These are phyloP conservation scores for Debaryomycetaceae sp. DNA, from an alignment of 1,139 yeast species.

Conservation along the genomic window DNA sequence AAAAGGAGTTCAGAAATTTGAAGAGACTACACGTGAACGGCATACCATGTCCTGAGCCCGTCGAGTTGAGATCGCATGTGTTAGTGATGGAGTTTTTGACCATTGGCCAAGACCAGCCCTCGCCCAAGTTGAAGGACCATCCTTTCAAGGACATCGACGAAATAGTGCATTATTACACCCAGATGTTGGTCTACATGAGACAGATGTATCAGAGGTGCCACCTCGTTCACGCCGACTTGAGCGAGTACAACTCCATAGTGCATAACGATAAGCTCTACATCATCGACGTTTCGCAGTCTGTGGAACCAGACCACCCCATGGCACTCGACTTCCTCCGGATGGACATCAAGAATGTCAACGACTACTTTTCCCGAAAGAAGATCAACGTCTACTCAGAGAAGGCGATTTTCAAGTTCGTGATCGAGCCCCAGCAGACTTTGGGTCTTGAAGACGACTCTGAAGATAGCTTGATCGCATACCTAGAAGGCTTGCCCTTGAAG, in stretches of 20 bases:
- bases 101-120: conserved; percentile 76
- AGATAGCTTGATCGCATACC: conserved; percentile 31
- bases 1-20: conserved; percentile 90
- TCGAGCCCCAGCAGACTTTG: conserved; percentile 35
- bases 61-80: conserved; percentile 85
- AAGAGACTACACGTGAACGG: conserved; percentile 76
- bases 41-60: conserved; percentile 89
- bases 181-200: conserved; percentile 81
- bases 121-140: conserved; percentile 85
- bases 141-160: conserved; percentile 63
- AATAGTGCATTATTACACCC: conserved; percentile 65
- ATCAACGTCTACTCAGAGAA: conserved; percentile 81
- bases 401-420: conserved; percentile 72
- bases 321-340: conserved; percentile 89
- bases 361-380: conserved; percentile 69
- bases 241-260: conserved; percentile 90
- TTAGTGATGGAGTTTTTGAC: conserved; percentile 90
- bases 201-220: conserved; percentile 84
- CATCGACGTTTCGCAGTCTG: conserved; percentile 96
- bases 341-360: conserved; percentile 96
- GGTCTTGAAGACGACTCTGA: conserved; percentile 40
- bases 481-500: conserved; percentile 50
- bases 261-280: conserved; percentile 79
- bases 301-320: conserved; percentile 98
- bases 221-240: conserved; percentile 92